These are phyloP conservation scores for Cryptococcus neoformans DNA, from an alignment of 1,284 basidiomycete genomes.

Conservation along the genomic window DNA sequence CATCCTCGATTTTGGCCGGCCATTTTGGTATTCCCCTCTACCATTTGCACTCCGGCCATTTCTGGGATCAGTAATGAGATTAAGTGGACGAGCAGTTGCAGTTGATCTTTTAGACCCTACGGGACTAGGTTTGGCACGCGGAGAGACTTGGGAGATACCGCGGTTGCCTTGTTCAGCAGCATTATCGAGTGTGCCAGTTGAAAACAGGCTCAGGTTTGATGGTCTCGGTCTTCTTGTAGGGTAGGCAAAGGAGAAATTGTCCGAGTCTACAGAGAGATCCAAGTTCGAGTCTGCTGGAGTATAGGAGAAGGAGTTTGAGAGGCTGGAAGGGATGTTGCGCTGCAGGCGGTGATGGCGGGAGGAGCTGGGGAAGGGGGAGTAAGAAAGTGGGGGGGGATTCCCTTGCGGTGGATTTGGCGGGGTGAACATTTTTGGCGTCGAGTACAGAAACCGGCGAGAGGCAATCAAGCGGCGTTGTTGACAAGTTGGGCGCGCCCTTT, in stretches of 20 bases:
- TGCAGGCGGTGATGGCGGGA: constrained; percentile 10
- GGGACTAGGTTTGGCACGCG: constrained; percentile 17
- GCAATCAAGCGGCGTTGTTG: too few species aligned
- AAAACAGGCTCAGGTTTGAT: constrained; percentile 59
- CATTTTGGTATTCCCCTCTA: too few species aligned
- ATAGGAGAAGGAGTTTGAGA: constrained; percentile 77
- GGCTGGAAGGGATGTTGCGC: constrained; percentile 22
- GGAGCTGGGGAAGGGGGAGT: constrained; percentile 10
- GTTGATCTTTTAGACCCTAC: constrained; percentile 1
- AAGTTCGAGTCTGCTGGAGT: constrained; percentile 67
- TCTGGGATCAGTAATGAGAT: not conserved
- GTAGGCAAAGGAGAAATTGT: constrained; percentile 62
- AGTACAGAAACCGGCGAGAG: too few species aligned
- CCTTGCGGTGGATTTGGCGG: constrained; percentile 8
- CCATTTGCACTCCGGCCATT: not conserved
- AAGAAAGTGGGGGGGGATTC: constrained; percentile 1
- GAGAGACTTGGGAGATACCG: constrained; percentile 30
- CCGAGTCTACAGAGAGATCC: constrained; percentile 63
- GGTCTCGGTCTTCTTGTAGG: constrained; percentile 60
- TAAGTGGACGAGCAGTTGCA: not conserved
- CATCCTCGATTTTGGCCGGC: not conserved
- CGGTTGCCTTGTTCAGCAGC: constrained; percentile 30
- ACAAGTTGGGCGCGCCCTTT: too few species aligned
- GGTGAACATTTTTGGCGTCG: not conserved
- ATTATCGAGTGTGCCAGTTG: constrained; percentile 2